Evolutionary conservation across 495 filamentous ascomycete genomes (phyloP), one percentile per base, ranked within the genome.

Genomic region (Penicillium malachiteum): DNA sequence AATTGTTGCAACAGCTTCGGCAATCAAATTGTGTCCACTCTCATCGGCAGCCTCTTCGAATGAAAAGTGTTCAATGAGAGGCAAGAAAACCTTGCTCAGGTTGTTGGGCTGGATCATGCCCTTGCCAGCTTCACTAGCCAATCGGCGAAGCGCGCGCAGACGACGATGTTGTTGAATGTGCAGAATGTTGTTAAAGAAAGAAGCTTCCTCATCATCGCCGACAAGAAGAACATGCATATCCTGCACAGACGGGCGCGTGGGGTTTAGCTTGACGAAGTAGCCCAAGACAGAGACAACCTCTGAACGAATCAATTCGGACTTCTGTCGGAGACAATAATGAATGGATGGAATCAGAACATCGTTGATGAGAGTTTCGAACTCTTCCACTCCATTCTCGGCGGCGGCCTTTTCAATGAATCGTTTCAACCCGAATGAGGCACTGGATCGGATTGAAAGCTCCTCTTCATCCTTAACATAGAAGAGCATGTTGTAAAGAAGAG

Each of bases 151-250:
- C 9, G 95, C 94, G 53, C 90, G 83, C 26, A 94, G 80, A 58
- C 95, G 89, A 59, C 91, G 85, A 52, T 94, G 88, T 42, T 92
- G 86, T 56, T 96, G 95, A 44, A 95, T 93, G 54, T 95, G 91
- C 12, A 97, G 78, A 39, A 96, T 82, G 58, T 96, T 96, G 69
- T 78, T 88, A 74, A 97, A 97, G 74, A 97, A 96, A 7, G 88
- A 94, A 3, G 91, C 88, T 64, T 97, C 91, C 38, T 96, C 84
- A 42, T 96, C 93, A 48, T 87, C 84, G 3, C 79, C 83, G 34
- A 86, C 83, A 33, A 93, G 82, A 18, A 98, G 79, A 0, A 77
- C 75, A 47, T 82, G 76, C 77, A 97, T 82, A 65, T 96, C 95
- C 33, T 80, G 75, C 39, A 96, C 81, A 41, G 84, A 78, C 5